Evolutionary conservation across 129 eudicot species (phyloP).

Genomic region (Kitagawia praeruptora): DNA sequence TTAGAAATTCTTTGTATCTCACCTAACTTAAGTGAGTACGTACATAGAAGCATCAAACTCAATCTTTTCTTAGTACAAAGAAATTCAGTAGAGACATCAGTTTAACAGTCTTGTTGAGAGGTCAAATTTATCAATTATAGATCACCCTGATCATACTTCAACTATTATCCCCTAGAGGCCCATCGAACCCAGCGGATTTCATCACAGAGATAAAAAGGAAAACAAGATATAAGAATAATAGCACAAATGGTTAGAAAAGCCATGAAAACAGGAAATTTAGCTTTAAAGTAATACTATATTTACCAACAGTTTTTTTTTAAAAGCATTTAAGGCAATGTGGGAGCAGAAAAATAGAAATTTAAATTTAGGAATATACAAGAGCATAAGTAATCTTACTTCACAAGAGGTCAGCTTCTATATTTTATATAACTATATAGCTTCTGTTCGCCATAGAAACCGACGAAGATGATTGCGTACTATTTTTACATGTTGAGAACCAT

Average conservation of each 20-base stretch:
- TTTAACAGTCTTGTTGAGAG: neutral
- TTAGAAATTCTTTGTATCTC: too few relatives aligned
- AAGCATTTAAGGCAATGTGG: too few relatives aligned
- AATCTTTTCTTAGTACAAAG: too few relatives aligned
- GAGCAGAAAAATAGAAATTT: neutral
- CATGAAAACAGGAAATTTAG: neutral
- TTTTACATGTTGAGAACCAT: neutral
- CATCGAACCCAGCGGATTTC: neutral
- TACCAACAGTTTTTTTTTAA: neutral
- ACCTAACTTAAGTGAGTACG: too few relatives aligned
- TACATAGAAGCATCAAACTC: too few relatives aligned
- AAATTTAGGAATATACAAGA: neutral
- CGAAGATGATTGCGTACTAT: neutral
- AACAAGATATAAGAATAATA: neutral
- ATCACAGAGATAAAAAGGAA: neutral
- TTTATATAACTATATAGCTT: too few relatives aligned
- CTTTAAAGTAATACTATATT: neutral
- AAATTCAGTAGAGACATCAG: neutral
- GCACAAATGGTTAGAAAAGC: neutral
- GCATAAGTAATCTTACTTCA: neutral
- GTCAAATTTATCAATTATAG: too few relatives aligned
- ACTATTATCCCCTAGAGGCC: neutral
- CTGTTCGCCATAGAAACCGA: neutral
- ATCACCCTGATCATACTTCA: neutral
- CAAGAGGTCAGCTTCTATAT: neutral